phyloP scores from a whole-genome alignment of 345 rosid species.

The Toxicodendron radicans region DNA sequence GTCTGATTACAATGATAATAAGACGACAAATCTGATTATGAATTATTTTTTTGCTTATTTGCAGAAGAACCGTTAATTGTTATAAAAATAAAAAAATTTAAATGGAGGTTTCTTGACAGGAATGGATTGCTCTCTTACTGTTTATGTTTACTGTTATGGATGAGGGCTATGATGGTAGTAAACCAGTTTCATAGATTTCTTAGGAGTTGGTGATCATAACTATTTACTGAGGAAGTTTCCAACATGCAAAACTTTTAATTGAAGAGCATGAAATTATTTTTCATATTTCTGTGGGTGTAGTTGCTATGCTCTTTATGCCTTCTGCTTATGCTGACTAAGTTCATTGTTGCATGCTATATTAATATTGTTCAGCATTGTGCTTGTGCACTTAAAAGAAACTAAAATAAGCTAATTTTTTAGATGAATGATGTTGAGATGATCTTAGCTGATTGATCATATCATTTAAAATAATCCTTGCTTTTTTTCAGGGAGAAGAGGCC shows the following conservation, averaged over 20 bases:
- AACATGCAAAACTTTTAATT: background rate
- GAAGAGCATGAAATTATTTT: background rate
- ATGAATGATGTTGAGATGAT: background rate
- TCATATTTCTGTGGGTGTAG: background rate
- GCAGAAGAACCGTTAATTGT: constrained; percentile 3
- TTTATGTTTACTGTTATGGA: background rate
- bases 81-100: background rate
- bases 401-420: background rate
- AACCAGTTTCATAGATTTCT: background rate
- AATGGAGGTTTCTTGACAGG: background rate
- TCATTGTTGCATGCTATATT: background rate
- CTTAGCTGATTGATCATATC: background rate
- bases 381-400: background rate
- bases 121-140: background rate
- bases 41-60: background rate
- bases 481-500: constrained; percentile 76
- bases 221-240: background rate
- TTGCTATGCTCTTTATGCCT: background rate
- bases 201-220: background rate
- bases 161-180: background rate
- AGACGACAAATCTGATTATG: background rate
- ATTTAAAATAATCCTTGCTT: background rate
- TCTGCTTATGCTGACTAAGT: background rate
- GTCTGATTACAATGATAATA: background rate
- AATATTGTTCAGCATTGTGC: background rate